Evolutionary conservation across 306 rosid species (phyloP), one percentile per base, ranked within the genome.

Genomic region (Cucurbita maxima): DNA sequence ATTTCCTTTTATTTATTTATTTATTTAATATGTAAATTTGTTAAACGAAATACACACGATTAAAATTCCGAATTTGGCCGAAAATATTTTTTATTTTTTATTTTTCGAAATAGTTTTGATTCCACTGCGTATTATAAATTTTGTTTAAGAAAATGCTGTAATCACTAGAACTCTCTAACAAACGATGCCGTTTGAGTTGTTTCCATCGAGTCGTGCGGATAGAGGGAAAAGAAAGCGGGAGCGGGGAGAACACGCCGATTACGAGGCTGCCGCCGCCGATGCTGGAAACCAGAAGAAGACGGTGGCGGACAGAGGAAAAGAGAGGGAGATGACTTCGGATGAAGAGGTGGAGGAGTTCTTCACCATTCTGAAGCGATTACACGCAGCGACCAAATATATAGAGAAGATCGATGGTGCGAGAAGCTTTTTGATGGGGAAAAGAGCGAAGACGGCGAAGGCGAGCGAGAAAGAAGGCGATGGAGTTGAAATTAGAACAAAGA

Each of bases 281-380:
- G 47, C 10, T 8, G 58, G 6, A 10, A 54, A 50, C 45, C 73
- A 11, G 51, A 75, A 58, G 75, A 69, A 52, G 6, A 41, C 38
- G 51, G 62, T n/a, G 56, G 14, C 2, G 11, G 72, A 34, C 13
- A 56, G 44, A 3, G 34, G 57, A 14, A 57, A 10, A 19, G 68
- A 58, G 44, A 50, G 74, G 62, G 9, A 7, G 50, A 20, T 57
- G 75, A 79, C 37, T 48, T 62, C 78, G 61, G 89, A 84, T n/a
- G 81, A 78, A 45, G 87, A 86, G 64, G 78, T 86, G 71, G 84
- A 86, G 72, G 85, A 83, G 82, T 86, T 86, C 82, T 83, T 66
- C 12, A 74, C 84, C 19, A 86, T 86, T 37, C 57, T 86, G 36
- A 70, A 75, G 82, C 78, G 89, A 79, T 83, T 86, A 15, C 86